Evolutionary conservation across 306 rosid species (phyloP), one percentile per base, ranked within the genome.

Genomic region (Prunus armeniaca): DNA sequence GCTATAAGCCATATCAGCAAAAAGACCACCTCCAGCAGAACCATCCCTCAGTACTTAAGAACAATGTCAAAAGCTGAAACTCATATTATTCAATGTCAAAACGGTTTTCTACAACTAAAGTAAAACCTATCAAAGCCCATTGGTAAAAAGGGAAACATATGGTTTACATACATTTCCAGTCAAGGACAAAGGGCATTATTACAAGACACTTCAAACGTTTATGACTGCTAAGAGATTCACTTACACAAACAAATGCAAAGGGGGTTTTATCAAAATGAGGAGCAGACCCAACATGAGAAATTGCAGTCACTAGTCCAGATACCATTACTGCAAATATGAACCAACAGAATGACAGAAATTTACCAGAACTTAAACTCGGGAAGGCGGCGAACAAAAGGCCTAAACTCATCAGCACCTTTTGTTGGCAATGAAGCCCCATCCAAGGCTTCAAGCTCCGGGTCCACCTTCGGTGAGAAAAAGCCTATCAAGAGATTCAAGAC

Each of bases 401-500:
- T 88, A 67, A 84, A 80, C 34, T 84, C 82, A 54, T 80, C 87
- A 28, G 81, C 71, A 69, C 71, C 81, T 63, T 27, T 67, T 3
- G 79, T 83, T 1, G 81, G 81, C 73, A 72, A 28, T 3, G 74
- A 50, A 71, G 76, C 22, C 9, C 72, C 81, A 34, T 67, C 76
- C 45, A 25, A 24, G 27, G 73, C 71, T 69, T 90, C 92, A 14
- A 90, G 82, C 86, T 90, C 91, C 7, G 96, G 96, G 76, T 90
- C 96, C 76, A 84, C 87, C 83, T 86, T 81, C 0, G 96, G 93
- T 0, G 93, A 90, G 69, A 90, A 78, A 55, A 90, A 90, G 13
- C 96, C 96, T 24, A 90, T 90, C 77, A 90, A 78, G 70, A 90
- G 87, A 71, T 90, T 90, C 84, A 88, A 51, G 51, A 88, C 75